These are phyloP conservation scores for Linaria vulgaris DNA, from an alignment of 257 asterid genomes.

Conservation along the genomic window DNA sequence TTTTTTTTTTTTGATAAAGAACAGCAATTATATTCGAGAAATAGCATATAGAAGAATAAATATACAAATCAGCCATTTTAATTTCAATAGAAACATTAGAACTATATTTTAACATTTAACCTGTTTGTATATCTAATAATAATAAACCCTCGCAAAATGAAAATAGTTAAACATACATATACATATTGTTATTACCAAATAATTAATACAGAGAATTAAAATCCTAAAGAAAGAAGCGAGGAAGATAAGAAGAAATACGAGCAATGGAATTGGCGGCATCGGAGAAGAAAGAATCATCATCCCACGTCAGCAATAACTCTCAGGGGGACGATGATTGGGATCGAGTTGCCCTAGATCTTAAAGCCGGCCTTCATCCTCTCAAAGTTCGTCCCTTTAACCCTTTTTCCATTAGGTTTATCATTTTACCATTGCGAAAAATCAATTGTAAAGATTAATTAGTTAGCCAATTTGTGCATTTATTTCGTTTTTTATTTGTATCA, in stretches of 20 bases:
- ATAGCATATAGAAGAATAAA: too few species aligned
- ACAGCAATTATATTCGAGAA: too few species aligned
- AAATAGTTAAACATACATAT: too few species aligned
- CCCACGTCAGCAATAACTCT: slow-evolving; percentile 31
- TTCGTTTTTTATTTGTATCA: background rate
- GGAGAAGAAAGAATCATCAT: slow-evolving; percentile 53
- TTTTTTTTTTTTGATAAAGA: too few species aligned
- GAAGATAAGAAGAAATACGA: background rate
- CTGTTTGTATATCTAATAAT: too few species aligned
- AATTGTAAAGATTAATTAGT: background rate
- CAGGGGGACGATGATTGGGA: slow-evolving; percentile 57
- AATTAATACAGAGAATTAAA: too few species aligned
- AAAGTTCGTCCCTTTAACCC: slow-evolving; percentile 41
- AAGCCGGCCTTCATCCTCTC: slow-evolving; percentile 92
- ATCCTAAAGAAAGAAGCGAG: background rate
- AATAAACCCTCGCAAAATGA: too few species aligned
- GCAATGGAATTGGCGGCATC: slow-evolving; percentile 49
- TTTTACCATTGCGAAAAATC: background rate
- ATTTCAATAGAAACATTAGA: too few species aligned
- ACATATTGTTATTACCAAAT: too few species aligned
- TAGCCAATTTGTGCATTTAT: background rate
- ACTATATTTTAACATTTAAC: too few species aligned
- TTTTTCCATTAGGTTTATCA: background rate
- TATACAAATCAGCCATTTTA: too few species aligned
- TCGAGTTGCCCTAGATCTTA: slow-evolving; percentile 71